A percentile compares a stretch with the other conserved stretches of the same genome.
phyloP scores from a whole-genome alignment of 2,329 filamentous ascomycete species.

The Fusarium buharicum region DNA sequence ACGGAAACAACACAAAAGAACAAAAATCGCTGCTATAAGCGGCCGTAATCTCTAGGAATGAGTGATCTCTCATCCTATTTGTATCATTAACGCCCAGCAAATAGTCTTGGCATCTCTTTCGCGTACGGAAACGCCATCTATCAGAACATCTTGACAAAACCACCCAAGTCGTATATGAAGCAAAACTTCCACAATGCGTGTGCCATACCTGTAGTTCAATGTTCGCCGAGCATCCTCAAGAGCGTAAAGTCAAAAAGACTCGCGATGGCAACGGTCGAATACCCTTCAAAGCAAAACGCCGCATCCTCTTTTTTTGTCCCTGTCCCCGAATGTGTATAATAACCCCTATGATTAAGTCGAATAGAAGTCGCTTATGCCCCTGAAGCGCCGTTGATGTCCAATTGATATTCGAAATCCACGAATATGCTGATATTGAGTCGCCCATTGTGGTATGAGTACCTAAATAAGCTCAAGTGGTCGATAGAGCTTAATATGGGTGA shows the following conservation, averaged over 20 bases:
- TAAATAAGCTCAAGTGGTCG: constrained; percentile 10
- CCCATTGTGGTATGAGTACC: constrained; percentile 1
- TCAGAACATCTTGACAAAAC: constrained; percentile 35
- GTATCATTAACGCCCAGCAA: constrained; percentile 38
- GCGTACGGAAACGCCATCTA: constrained; percentile 38
- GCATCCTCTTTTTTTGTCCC: constrained; percentile 35
- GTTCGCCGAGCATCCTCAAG: constrained; percentile 21
- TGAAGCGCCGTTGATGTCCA: constrained; percentile 19
- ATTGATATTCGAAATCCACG: constrained; percentile 18
- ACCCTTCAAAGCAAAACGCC: constrained; percentile 44
- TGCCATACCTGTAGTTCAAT: constrained; percentile 26
- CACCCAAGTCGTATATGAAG: constrained; percentile 14
- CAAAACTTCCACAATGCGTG: constrained; percentile 26
- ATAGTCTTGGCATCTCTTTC: constrained; percentile 22
- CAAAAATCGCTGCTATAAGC: constrained; percentile 17
- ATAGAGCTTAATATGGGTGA: constrained; percentile 52
- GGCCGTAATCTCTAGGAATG: constrained; percentile 32
- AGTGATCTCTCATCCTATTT: constrained; percentile 29
- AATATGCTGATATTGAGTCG: constrained; percentile 5
- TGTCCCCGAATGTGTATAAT: constrained; percentile 24
- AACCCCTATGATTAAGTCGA: constrained; percentile 28
- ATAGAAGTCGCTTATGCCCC: constrained; percentile 36
- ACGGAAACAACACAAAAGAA: not conserved
- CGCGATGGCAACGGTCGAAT: constrained; percentile 5
- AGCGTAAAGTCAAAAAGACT: constrained; percentile 18